Base-by-base conservation (phyloP, 345 rosid genomes). In the Euphorbia tirucalli region DNA sequence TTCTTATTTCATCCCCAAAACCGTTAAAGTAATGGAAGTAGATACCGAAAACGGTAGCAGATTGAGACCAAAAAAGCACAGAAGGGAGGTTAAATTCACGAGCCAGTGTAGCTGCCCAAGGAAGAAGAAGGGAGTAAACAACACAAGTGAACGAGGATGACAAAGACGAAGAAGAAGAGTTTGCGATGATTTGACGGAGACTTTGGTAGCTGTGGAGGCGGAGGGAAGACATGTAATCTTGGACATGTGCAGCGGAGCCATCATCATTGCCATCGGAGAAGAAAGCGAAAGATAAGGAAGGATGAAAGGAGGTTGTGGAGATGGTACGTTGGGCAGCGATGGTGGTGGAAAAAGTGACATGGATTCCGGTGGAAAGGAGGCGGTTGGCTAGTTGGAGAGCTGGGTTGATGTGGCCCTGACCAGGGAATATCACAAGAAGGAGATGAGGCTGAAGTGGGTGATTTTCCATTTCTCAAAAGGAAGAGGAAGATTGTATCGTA, bases 391-490 rank as follows among this genome's bases (percentile, higher is more conserved):
- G 77, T 25, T 83, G 83, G 62, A 88, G 81, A 35, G 77, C 25
- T 0, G 96, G 97, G 78, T 89, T 92, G 18, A 92, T 75, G 81
- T 89, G 96, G 60, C 97, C 97, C 74, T 85, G 92, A 0, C 83
- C 84, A 0, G 93, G 91, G 55, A 48, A 88, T 0, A 85, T 71
- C 28, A 92, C 78, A 0, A 92, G 74, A 35, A 89, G 80, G 77
- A 85, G 67, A 77, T 87, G 90, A 21, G 89, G 89, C 49, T 44
- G 2, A 8, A 13, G 2, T 44, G 11, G 11, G 14, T 44, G 11
- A 44, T 44, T 44, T 13, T 44, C 49, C 49, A 44, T 44, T 44
- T 44, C 49, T 44, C 49, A 6, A 13, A 13, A 44, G 11, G 14
- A 13, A 44, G 41, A 37, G 8, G 8, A 37, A 3, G n/a, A n/a